Evolutionary conservation across 2,329 filamentous ascomycete genomes (phyloP).

Genomic region (Ambrosiella xylebori): DNA sequence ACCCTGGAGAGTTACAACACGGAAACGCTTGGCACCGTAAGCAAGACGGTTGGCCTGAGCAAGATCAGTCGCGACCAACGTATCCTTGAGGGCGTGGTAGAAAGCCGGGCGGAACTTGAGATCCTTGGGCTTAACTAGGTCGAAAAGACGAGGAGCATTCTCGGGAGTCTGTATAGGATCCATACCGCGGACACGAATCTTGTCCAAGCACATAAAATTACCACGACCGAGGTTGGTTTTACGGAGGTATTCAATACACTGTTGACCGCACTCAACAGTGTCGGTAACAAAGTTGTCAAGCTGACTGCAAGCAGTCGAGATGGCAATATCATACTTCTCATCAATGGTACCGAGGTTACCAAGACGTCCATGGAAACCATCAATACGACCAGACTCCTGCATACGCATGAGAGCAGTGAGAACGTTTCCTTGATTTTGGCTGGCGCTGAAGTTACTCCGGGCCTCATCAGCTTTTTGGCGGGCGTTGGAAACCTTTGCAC

Average conservation of each 20-base stretch:
- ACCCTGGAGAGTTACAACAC: constrained; percentile 86
- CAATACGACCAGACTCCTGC: constrained; percentile 88
- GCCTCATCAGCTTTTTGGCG: constrained; percentile 94
- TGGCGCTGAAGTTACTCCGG: constrained; percentile 71
- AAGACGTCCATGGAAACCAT: constrained; percentile 88
- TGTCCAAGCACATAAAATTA: constrained; percentile 92
- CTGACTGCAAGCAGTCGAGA: constrained; percentile 82
- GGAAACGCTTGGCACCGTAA: constrained; percentile 84
- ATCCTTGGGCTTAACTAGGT: constrained; percentile 77
- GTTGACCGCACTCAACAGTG: constrained; percentile 85
- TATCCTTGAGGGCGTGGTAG: constrained; percentile 89
- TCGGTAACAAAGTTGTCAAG: constrained; percentile 96
- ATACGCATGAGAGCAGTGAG: constrained; percentile 82
- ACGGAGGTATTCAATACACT: constrained; percentile 91
- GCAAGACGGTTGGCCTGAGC: constrained; percentile 95
- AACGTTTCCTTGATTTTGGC: constrained; percentile 84
- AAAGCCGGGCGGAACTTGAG: constrained; percentile 79
- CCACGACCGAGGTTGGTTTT: constrained; percentile 95
- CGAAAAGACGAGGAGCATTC: constrained; percentile 79
- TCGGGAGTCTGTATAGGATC: constrained; percentile 75
- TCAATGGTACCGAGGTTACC: constrained; percentile 92
- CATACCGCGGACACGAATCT: constrained; percentile 62
- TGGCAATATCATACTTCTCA: constrained; percentile 87
- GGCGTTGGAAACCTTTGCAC: constrained; percentile 70
- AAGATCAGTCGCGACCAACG: constrained; percentile 78